Evolutionary conservation across 1,284 basidiomycete species (phyloP).

Genomic region (Trichosporon asahii): DNA sequence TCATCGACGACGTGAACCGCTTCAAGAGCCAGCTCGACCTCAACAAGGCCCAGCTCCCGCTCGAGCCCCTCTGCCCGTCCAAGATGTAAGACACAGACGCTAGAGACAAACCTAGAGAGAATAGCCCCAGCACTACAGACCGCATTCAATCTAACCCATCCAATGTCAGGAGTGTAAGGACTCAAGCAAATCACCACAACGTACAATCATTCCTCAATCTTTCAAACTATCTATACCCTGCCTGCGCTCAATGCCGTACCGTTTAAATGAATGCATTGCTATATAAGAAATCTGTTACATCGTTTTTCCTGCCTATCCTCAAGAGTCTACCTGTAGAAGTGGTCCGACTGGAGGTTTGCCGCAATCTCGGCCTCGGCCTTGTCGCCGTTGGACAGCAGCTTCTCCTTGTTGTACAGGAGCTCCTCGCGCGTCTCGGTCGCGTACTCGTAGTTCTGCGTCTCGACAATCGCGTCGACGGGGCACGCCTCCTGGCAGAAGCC

Average conservation of each 20-base stretch:
- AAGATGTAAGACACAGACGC: slow-evolving; percentile 33
- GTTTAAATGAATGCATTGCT: slow-evolving; percentile 10
- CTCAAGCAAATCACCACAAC: not conserved
- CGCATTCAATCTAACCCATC: not conserved
- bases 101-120: not conserved
- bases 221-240: not conserved
- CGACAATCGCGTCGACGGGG: slow-evolving; percentile 98
- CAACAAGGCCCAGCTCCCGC: slow-evolving; percentile 53
- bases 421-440: slow-evolving; percentile 98
- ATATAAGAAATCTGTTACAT: not conserved
- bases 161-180: not conserved
- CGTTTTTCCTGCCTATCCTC: not conserved
- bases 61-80: slow-evolving; percentile 46
- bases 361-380: slow-evolving; percentile 94
- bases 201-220: not conserved
- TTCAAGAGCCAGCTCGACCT: slow-evolving; percentile 65
- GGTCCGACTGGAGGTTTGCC: slow-evolving; percentile 73
- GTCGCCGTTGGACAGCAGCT: slow-evolving; percentile 92
- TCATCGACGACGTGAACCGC: slow-evolving; percentile 64
- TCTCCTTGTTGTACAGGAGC: slow-evolving; percentile 96
- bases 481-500: slow-evolving; percentile 99
- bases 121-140: not conserved
- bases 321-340: slow-evolving; percentile 44
- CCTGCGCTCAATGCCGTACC: not conserved
- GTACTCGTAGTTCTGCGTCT: slow-evolving; percentile 96